These are phyloP conservation scores for Mycena indigotica DNA, from an alignment of 768 basidiomycete genomes.

Conservation along the genomic window DNA sequence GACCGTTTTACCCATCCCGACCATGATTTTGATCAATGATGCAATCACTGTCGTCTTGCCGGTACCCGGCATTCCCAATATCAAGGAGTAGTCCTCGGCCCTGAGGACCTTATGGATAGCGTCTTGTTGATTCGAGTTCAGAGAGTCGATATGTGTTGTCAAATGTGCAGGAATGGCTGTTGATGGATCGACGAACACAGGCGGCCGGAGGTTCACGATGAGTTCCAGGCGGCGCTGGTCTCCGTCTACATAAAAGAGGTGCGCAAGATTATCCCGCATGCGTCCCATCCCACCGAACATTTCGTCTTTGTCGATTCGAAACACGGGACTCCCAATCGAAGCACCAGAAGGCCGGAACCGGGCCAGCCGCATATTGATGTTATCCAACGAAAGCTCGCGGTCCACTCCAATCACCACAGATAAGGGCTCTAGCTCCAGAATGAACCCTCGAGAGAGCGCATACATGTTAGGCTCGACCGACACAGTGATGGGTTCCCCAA, in stretches of 20 bases:
- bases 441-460: slow-evolving; percentile 81
- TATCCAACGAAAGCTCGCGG: slow-evolving; percentile 61
- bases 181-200: slow-evolving; percentile 52
- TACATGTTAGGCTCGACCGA: slow-evolving; percentile 88
- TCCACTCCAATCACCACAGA: slow-evolving; percentile 81
- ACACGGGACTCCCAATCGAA: slow-evolving; percentile 39
- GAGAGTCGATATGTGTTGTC: slow-evolving; percentile 34
- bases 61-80: slow-evolving; percentile 98
- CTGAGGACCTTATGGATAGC: slow-evolving; percentile 76
- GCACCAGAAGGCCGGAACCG: slow-evolving; percentile 14
- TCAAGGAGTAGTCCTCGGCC: slow-evolving; percentile 87
- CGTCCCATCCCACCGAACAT: slow-evolving; percentile 83
- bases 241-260: slow-evolving; percentile 80
- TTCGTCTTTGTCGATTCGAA: slow-evolving; percentile 95
- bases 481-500: slow-evolving; percentile 82
- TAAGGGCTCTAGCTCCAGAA: slow-evolving; percentile 67
- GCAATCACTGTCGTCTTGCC: slow-evolving; percentile 97
- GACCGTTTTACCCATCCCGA: slow-evolving; percentile 81
- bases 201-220: slow-evolving; percentile 78
- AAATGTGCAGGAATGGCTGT: slow-evolving; percentile 25
- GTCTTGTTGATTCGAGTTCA: slow-evolving; percentile 72
- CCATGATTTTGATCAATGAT: slow-evolving; percentile 79
- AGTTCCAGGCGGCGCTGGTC: slow-evolving; percentile 68
- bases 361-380: slow-evolving; percentile 45
- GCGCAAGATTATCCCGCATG: slow-evolving; percentile 88